Conservation (phyloP, 108 stramenopile genomes). For the Poteriospumella lacustris region DNA sequence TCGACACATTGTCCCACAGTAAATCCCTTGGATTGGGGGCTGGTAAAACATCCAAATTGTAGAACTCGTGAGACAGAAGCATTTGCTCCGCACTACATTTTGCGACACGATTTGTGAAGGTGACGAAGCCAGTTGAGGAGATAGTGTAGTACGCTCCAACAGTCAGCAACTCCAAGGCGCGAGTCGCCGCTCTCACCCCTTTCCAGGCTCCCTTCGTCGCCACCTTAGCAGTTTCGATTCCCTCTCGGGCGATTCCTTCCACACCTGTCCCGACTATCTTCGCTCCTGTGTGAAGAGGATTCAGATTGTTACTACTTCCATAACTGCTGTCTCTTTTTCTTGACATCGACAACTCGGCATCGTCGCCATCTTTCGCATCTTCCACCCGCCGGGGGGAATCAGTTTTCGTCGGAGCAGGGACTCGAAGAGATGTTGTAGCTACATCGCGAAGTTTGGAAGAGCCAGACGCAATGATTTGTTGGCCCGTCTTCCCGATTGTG, state of each 20-base stretch:
- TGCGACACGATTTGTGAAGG: constrained; percentile 1
- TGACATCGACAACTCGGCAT: no score
- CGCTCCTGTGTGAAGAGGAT: no score
- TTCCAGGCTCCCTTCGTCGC: constrained; percentile 13
- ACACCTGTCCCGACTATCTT: neutral
- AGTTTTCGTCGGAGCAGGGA: no score
- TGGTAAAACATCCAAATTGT: neutral
- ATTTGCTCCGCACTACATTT: neutral
- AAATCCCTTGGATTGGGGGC: constrained; percentile 1
- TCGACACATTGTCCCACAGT: constrained; percentile 24
- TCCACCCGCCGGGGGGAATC: no score
- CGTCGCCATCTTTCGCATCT: no score
- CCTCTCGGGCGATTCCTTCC: constrained; percentile 2
- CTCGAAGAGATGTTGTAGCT: no score
- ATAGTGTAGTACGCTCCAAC: neutral
- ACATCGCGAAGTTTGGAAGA: no score
- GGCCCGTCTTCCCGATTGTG: no score
- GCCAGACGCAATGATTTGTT: no score
- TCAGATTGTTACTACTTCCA: no score
- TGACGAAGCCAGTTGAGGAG: constrained; percentile 18
- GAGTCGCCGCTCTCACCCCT: constrained; percentile 2
- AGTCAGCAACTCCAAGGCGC: constrained; percentile 16
- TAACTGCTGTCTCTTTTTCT: no score
- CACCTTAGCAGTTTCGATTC: neutral
- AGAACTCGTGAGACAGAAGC: constrained; percentile 20